These are phyloP conservation scores for Botryotinia calthae DNA, from an alignment of 2,329 filamentous ascomycete species.

Conservation along the genomic window DNA sequence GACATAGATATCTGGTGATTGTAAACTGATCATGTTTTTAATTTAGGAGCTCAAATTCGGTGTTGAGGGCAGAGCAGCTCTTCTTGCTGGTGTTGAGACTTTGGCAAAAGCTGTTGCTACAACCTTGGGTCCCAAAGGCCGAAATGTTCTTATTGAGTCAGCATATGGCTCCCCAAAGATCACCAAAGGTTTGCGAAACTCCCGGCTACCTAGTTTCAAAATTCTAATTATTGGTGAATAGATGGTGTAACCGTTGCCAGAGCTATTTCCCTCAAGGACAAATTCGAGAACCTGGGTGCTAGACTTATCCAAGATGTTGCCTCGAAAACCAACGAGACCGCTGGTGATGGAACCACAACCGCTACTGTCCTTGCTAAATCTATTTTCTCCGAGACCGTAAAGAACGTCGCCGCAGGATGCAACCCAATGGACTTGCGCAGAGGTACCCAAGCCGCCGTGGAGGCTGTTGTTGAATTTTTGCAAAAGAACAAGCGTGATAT, in stretches of 20 bases:
- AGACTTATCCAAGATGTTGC: slow-evolving; percentile 96
- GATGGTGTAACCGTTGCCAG: slow-evolving; percentile 88
- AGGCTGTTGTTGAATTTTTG: slow-evolving; percentile 90
- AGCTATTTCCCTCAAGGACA: slow-evolving; percentile 92
- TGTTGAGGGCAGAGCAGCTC: slow-evolving; percentile 84
- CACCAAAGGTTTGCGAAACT: slow-evolving; percentile 75
- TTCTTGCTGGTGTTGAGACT: slow-evolving; percentile 93
- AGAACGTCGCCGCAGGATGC: slow-evolving; percentile 99
- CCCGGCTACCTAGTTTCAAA: not conserved
- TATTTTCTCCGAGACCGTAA: slow-evolving; percentile 99
- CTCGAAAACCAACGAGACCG: slow-evolving; percentile 98
- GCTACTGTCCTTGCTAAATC: slow-evolving; percentile 94
- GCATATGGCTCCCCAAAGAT: slow-evolving; percentile 99
- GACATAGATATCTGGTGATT: slow-evolving; percentile 7
- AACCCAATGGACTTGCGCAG: slow-evolving; percentile 99
- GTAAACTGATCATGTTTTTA: slow-evolving; percentile 19
- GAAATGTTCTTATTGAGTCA: slow-evolving; percentile 97
- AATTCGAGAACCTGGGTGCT: slow-evolving; percentile 99
- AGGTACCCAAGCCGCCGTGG: slow-evolving; percentile 94
- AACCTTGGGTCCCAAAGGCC: slow-evolving; percentile 94
- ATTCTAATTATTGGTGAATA: slow-evolving; percentile 39
- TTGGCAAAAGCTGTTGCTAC: slow-evolving; percentile 94
- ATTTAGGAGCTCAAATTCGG: slow-evolving; percentile 95
- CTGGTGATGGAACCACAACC: slow-evolving; percentile 97
- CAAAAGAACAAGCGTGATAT: slow-evolving; percentile 97